A percentile compares a stretch with the other conserved stretches of the same genome.
phyloP scores from a whole-genome alignment of 768 basidiomycete genomes.

The Tylopilus intermedius region DNA sequence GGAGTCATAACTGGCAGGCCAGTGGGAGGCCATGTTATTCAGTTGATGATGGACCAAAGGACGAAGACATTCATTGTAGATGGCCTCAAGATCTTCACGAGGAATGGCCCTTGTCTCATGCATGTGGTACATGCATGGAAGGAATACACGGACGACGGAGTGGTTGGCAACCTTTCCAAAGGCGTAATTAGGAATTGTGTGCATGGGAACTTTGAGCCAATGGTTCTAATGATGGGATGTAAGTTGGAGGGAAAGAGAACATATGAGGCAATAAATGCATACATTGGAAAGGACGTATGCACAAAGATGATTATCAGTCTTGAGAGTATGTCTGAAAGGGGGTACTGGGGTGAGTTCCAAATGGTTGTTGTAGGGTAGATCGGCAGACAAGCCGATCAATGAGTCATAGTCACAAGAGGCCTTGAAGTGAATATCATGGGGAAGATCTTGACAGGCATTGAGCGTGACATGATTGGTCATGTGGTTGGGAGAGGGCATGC shows the following conservation, averaged over 20 bases:
- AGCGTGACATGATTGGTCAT: background rate
- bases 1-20: background rate
- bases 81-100: background rate
- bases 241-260: too few species aligned
- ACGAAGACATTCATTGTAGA: background rate
- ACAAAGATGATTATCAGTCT: background rate
- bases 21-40: background rate
- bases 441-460: background rate
- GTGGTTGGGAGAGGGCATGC: too few species aligned
- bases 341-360: background rate
- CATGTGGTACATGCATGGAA: background rate
- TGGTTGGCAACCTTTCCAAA: constrained; percentile 1
- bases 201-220: background rate
- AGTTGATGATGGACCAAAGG: background rate
- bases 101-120: background rate
- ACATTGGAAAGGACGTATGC: too few species aligned
- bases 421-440: rapidly evolving
- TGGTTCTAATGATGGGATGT: too few species aligned
- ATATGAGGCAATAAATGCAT: background rate
- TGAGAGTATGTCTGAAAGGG: background rate
- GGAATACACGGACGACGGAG: background rate
- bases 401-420: background rate
- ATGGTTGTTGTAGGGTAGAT: background rate
- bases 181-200: background rate
- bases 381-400: background rate